Conservation (phyloP, 179 eudicot genomes). For the Beta macrorhiza region DNA sequence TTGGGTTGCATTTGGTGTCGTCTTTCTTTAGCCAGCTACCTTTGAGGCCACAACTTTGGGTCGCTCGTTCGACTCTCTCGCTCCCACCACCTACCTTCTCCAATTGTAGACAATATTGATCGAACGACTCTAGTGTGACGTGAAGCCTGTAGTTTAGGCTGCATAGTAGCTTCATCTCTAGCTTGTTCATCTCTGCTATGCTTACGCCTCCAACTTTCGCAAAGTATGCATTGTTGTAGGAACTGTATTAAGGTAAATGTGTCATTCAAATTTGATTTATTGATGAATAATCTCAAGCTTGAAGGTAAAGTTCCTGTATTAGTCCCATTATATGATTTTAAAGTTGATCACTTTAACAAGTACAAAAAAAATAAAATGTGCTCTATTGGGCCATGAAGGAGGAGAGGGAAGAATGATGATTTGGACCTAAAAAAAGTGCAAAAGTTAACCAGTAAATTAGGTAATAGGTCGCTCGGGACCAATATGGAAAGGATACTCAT, state of each 20-base stretch:
- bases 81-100: slow-evolving; percentile 14
- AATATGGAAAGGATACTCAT: too few relatives aligned
- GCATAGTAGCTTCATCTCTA: slow-evolving; percentile 38
- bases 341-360: too few relatives aligned
- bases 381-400: too few relatives aligned
- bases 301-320: too few relatives aligned
- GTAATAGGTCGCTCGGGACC: too few relatives aligned
- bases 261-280: too few relatives aligned
- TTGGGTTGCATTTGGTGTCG: slow-evolving; percentile 12
- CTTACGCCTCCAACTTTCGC: slow-evolving; percentile 50
- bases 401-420: too few relatives aligned
- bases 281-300: too few relatives aligned
- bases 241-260: slow-evolving; percentile 18
- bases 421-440: too few relatives aligned
- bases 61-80: slow-evolving; percentile 18
- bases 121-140: slow-evolving; percentile 30
- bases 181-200: slow-evolving; percentile 40
- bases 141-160: slow-evolving; percentile 33
- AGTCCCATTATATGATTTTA: too few relatives aligned
- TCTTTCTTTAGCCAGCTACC: slow-evolving; percentile 31
- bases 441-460: too few relatives aligned
- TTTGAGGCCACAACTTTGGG: slow-evolving; percentile 24
- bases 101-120: slow-evolving; percentile 31
- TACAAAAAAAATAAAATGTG: too few relatives aligned
- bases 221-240: slow-evolving; percentile 35